Evolutionary conservation across 1,284 basidiomycete species (phyloP).

Genomic region (Ustilago bromivora): DNA sequence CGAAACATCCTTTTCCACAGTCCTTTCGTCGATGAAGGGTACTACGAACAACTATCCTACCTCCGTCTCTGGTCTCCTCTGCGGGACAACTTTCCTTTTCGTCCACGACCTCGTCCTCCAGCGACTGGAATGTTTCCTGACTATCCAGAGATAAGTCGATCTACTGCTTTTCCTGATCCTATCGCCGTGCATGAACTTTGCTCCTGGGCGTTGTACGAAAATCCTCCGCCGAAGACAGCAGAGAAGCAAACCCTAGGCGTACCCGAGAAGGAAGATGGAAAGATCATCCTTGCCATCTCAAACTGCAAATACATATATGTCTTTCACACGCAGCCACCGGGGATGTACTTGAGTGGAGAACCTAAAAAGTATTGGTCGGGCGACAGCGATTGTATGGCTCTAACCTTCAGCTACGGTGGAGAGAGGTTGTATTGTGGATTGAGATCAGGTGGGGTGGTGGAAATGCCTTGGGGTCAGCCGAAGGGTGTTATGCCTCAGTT

Average conservation of each 20-base stretch:
- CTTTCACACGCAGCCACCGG: neutral
- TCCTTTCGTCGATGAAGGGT: neutral
- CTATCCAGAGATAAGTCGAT: neutral
- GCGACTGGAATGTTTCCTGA: neutral
- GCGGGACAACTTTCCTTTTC: neutral
- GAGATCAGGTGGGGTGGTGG: conserved; percentile 21
- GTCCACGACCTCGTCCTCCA: neutral
- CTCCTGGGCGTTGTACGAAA: neutral
- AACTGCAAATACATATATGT: neutral
- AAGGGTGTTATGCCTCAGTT: neutral
- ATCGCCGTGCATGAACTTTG: neutral
- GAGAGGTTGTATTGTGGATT: conserved; percentile 19
- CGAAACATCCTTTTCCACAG: neutral
- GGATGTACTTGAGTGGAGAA: neutral
- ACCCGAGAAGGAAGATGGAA: neutral
- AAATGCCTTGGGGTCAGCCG: neutral
- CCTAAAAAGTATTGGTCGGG: neutral
- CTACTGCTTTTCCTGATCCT: neutral
- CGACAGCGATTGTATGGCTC: conserved; percentile 27
- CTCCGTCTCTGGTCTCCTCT: neutral
- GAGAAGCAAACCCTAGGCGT: neutral
- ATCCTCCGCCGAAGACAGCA: neutral
- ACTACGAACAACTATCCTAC: neutral
- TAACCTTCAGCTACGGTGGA: conserved; percentile 7
- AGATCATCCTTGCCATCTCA: neutral